Base-by-base conservation (phyloP, 768 basidiomycete genomes). In the Auricularia sp. region DNA sequence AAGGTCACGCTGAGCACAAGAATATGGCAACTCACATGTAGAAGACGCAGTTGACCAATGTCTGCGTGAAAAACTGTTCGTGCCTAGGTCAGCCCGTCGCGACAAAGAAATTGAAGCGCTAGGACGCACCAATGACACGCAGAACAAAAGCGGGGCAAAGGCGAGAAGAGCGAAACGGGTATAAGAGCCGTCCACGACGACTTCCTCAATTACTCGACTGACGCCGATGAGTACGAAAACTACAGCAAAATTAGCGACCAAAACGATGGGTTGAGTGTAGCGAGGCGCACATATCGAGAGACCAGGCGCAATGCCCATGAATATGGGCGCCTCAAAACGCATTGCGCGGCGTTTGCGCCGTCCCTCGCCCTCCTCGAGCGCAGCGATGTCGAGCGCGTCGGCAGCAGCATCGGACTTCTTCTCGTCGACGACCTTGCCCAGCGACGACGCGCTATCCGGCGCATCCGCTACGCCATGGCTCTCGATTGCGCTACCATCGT, bases 201-300 rank as follows among this genome's bases (percentile, higher is more conserved):
- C 82, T 70, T 85, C 83, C 21, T 76, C 71, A 6, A 94, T 66
- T 44, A 94, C 71, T 3, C 80, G 83, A 67, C 83, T 85, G 70
- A 87, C 54, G 58, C 85, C 85, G 69, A 83, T 86, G 0, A 85
- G 84, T 13, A 88, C 78, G 70, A 89, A 89, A 36, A 86, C 47
- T 51, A 3, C 29, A 21, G 47, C 47, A 16, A 18, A 6, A 18
- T 18, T 8, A 51, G 47, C 47, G 18, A 21, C 47, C 10, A 51
- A 18, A 8, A 51, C 6, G 47, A 51, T 18, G 21, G 11, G 4
- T 5, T 18, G 21, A 18, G 6, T 6, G 8, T 1, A 11, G 6
- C 18, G 18, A 21, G 18, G 18, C 47, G 21, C 21, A 59, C 34
- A 83, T 11, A 76, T 64, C 11, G 72, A 70, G 68, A 76, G 64